Evolutionary conservation across 768 basidiomycete genomes (phyloP), one percentile per base, ranked within the genome.

Genomic region (Tricholoma saponaceum): DNA sequence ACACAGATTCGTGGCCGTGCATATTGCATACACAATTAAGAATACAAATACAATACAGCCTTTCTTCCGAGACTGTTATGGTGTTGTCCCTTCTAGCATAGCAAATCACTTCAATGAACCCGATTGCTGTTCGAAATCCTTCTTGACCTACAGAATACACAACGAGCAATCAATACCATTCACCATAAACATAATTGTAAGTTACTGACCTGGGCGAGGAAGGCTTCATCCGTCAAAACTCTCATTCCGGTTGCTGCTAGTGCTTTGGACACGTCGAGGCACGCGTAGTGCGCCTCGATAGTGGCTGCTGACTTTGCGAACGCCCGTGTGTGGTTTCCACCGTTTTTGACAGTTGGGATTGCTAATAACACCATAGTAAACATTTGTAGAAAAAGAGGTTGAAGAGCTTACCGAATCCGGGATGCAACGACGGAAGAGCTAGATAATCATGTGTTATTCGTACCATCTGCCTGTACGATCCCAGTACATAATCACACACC

Each of bases 291-390:
- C 3, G 83, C 76, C 9, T 69, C 67, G 1, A 67, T 67, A 3
- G 75, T 79, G 4, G 74, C 69, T 1, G 82, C 81, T 0, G 81
- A 70, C 1, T 72, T 70, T 14, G 82, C 64, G 65, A 85, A 85
- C 20, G 71, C 79, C 1, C 67, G 66, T 1, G 84, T 84, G 54
- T 85, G 84, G 62, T 84, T 85, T 5, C 82, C 82, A 3, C 83
- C 84, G 56, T 74, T 70, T 0, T 67, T 67, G 7, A 73, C 69
- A 2, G 82, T 84, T 13, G 83, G 84, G 20, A 85, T 85, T n/a
- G 80, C 84, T 85, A 56, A n/a, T n/a, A n/a, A n/a, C n/a, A n/a
- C n/a, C n/a, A n/a, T n/a, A n/a, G n/a, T n/a, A n/a, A n/a, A n/a
- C n/a, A n/a, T n/a, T n/a, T n/a, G n/a, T n/a, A n/a, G n/a, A n/a